A percentile compares a stretch with the other conserved stretches of the same genome.
Conservation (phyloP, 2,329 filamentous ascomycete species). For the Parastagonospora nodorum region DNA sequence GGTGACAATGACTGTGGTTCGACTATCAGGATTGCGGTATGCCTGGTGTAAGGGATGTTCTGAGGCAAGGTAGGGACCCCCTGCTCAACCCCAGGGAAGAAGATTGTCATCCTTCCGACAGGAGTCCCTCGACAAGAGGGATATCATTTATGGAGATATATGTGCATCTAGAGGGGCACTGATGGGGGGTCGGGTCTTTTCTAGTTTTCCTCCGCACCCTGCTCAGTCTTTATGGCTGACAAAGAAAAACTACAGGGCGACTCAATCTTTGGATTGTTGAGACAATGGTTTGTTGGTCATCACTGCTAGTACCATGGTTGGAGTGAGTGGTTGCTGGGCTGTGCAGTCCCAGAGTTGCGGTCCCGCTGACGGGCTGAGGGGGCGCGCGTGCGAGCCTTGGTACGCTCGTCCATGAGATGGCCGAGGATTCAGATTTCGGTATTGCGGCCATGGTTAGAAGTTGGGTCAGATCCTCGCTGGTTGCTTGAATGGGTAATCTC, state of each 20-base stretch:
- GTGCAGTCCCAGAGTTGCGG: too few relatives aligned
- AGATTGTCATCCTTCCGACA: slow-evolving; percentile 16
- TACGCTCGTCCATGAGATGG: too few relatives aligned
- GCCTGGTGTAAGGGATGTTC: slow-evolving; percentile 17
- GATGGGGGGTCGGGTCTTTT: slow-evolving; percentile 15
- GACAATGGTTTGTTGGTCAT: slow-evolving; percentile 13
- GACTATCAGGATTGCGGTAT: slow-evolving; percentile 17
- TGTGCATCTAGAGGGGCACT: slow-evolving; percentile 17
- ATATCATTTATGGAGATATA: slow-evolving; percentile 16
- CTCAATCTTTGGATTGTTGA: slow-evolving; percentile 16
- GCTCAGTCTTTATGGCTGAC: slow-evolving; percentile 15
- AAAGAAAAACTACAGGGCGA: slow-evolving; percentile 17
- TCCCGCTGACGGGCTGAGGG: too few relatives aligned
- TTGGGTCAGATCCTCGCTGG: too few relatives aligned
- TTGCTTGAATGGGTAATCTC: too few relatives aligned
- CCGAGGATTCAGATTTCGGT: too few relatives aligned
- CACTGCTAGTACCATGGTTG: slow-evolving; percentile 15
- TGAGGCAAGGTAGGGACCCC: slow-evolving; percentile 17
- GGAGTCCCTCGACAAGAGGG: slow-evolving; percentile 16
- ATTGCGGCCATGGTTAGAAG: too few relatives aligned
- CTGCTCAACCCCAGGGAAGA: slow-evolving; percentile 14
- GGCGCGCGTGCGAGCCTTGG: too few relatives aligned
- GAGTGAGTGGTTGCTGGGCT: slow-evolving; percentile 11
- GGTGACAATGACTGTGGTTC: slow-evolving; percentile 18
- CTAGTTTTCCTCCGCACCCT: slow-evolving; percentile 15